Percentiles rank a stretch among this genome's conserved stretches.
phyloP scores from a whole-genome alignment of 1,284 basidiomycete species.

The Puccinia hordei region DNA sequence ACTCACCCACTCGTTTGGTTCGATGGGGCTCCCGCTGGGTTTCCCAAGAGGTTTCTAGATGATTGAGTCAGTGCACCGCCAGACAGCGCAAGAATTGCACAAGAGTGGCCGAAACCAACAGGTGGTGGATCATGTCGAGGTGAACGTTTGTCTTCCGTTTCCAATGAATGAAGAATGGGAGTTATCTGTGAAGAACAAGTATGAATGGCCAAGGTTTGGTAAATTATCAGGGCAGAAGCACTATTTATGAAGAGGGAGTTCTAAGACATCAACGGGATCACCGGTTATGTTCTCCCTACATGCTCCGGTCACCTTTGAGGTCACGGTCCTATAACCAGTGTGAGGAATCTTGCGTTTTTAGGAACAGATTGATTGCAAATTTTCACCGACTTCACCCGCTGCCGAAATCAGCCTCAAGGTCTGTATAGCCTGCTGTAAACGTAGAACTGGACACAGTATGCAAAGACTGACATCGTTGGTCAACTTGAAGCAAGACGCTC shows the following conservation, averaged over 20 bases:
- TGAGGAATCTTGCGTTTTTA: background rate
- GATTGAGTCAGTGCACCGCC: background rate
- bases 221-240: background rate
- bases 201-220: background rate
- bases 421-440: background rate
- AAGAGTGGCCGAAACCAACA: background rate
- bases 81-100: background rate
- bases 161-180: background rate
- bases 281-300: constrained; percentile 12
- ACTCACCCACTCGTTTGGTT: constrained; percentile 17
- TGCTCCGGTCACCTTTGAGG: background rate
- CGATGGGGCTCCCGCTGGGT: background rate
- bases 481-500: too few relatives aligned
- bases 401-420: background rate
- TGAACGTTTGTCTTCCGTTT: background rate
- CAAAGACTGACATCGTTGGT: too few relatives aligned
- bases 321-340: background rate
- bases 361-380: background rate
- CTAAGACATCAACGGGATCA: background rate
- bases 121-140: background rate
- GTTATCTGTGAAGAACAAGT: background rate
- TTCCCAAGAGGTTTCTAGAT: background rate
- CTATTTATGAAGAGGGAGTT: background rate
- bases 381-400: background rate
- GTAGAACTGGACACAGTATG: too few relatives aligned